A percentile compares a stretch with the other conserved stretches of the same genome.
Conservation (phyloP, 176 grass and related monocot species). For the Hordeum marinum region DNA sequence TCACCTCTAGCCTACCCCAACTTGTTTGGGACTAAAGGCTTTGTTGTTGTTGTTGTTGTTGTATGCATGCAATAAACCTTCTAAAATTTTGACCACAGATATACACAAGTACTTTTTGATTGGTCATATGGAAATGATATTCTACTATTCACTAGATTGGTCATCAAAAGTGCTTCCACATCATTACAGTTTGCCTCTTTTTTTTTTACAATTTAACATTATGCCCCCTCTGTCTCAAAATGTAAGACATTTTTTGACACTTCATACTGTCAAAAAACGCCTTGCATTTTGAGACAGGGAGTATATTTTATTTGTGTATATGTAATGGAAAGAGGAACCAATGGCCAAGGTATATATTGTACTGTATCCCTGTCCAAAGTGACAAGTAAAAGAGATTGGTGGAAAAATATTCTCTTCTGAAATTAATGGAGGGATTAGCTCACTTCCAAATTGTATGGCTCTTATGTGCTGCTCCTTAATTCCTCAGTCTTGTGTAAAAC, state of each 20-base stretch:
- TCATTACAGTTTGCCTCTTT: background rate
- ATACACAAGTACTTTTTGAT: background rate
- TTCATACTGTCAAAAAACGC: too few species aligned
- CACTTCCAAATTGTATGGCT: background rate
- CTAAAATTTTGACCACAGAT: background rate
- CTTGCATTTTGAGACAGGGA: too few species aligned
- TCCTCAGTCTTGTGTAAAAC: background rate
- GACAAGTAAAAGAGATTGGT: background rate
- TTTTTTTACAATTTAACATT: too few species aligned
- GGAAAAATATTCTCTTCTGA: background rate
- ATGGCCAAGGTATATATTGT: background rate
- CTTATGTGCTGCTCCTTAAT: background rate
- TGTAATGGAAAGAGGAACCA: background rate
- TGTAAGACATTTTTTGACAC: too few species aligned
- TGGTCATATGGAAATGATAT: background rate
- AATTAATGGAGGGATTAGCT: background rate
- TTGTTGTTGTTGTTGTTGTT: too few species aligned
- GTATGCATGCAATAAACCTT: background rate
- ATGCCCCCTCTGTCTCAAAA: too few species aligned
- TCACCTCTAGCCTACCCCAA: too few species aligned
- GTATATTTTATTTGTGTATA: too few species aligned
- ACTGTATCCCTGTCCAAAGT: background rate
- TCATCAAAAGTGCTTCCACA: background rate
- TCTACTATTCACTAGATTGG: background rate
- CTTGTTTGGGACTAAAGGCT: too few species aligned